A percentile compares a stretch with the other conserved stretches of the same genome.
phyloP scores from a whole-genome alignment of 768 basidiomycete species.

The Xerocomus potaroensis region DNA sequence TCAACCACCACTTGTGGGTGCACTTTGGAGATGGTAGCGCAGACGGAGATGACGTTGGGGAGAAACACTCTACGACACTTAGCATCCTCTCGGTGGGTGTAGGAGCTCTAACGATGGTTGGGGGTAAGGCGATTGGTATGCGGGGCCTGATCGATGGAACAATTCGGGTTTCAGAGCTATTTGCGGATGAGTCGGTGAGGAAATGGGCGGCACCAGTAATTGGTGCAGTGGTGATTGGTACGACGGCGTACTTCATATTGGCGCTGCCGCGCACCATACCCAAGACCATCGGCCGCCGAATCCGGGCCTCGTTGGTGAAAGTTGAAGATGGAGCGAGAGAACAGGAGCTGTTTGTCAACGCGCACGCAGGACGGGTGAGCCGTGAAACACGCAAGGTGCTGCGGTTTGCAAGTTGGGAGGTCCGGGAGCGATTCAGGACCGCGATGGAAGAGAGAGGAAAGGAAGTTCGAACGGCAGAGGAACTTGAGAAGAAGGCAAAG shows the following conservation, averaged over 20 bases:
- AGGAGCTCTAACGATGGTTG: constrained; percentile 86
- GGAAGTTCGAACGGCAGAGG: constrained; percentile 77
- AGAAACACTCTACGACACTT: constrained; percentile 54
- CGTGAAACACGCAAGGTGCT: constrained; percentile 93
- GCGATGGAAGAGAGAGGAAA: constrained; percentile 76
- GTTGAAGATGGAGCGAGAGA: constrained; percentile 43
- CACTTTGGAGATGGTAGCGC: constrained; percentile 56
- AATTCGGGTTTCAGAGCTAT: constrained; percentile 69
- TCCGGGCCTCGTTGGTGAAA: constrained; percentile 58
- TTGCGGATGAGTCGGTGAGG: constrained; percentile 75
- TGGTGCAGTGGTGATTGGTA: constrained; percentile 69
- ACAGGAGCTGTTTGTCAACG: constrained; percentile 59
- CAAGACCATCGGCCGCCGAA: constrained; percentile 80
- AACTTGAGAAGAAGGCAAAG: constrained; percentile 61
- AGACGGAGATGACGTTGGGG: constrained; percentile 29
- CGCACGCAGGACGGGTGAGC: constrained; percentile 65
- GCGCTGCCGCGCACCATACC: constrained; percentile 90
- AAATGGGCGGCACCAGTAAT: constrained; percentile 87
- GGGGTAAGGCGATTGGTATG: constrained; percentile 74
- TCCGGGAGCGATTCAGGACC: constrained; percentile 72
- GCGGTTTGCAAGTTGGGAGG: constrained; percentile 85
- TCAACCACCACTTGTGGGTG: constrained; percentile 71
- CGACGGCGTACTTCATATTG: constrained; percentile 75
- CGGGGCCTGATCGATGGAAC: constrained; percentile 75
- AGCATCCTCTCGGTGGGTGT: constrained; percentile 72